Conservation (phyloP, 2,329 filamentous ascomycete species). For the Trichoderma sp. region DNA sequence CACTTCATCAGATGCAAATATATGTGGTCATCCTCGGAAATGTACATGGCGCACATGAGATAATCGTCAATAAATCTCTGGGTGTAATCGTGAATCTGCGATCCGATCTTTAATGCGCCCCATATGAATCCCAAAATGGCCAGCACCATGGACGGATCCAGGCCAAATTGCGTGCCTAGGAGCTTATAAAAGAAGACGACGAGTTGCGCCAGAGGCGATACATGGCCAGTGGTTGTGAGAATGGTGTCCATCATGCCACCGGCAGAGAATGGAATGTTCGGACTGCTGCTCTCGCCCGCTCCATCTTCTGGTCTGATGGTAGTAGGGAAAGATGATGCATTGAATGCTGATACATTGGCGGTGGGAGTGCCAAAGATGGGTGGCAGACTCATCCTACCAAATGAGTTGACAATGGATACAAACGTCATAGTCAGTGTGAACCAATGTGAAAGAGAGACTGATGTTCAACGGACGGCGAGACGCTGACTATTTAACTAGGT, state of each 20-base stretch:
- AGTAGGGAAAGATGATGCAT: slow-evolving; percentile 19
- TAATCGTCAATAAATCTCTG: slow-evolving; percentile 42
- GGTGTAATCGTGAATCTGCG: slow-evolving; percentile 36
- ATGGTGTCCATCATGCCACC: slow-evolving; percentile 43
- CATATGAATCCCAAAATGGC: slow-evolving; percentile 47
- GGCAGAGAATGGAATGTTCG: slow-evolving; percentile 25
- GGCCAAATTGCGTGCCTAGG: slow-evolving; percentile 44
- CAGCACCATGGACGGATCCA: slow-evolving; percentile 50
- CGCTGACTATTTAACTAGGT: not conserved
- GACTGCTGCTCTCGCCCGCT: not conserved
- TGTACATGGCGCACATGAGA: slow-evolving; percentile 51
- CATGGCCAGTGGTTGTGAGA: slow-evolving; percentile 44
- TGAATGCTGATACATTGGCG: slow-evolving; percentile 24
- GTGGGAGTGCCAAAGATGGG: slow-evolving; percentile 28
- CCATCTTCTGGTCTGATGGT: not conserved
- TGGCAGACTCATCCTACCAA: slow-evolving; percentile 32
- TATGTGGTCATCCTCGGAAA: slow-evolving; percentile 57
- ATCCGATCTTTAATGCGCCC: slow-evolving; percentile 41
- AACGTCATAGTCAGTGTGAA: not conserved
- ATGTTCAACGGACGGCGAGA: not conserved
- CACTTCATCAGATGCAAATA: slow-evolving; percentile 59
- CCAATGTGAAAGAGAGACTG: too few species aligned
- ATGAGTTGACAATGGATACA: slow-evolving; percentile 27
- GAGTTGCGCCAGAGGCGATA: slow-evolving; percentile 42
- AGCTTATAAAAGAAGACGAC: slow-evolving; percentile 48